These are phyloP conservation scores for Debaryomyces prosopidis DNA, from an alignment of 805 yeast species.

Conservation along the genomic window DNA sequence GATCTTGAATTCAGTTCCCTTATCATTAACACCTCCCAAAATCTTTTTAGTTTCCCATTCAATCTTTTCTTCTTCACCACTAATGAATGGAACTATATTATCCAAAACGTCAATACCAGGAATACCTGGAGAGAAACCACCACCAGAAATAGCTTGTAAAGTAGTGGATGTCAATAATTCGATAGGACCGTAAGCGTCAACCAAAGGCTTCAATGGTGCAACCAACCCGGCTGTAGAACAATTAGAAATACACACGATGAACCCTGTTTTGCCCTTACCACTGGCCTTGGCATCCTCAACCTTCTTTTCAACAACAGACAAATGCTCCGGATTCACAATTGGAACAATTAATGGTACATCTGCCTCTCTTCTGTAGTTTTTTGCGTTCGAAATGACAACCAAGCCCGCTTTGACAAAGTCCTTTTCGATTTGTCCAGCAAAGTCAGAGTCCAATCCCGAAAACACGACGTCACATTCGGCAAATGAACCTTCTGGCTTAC, in stretches of 20 bases:
- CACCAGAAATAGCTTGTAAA: conserved; percentile 96
- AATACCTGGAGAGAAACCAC: conserved; percentile 97
- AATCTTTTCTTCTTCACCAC: conserved; percentile 97
- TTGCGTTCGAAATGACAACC: conserved; percentile 90
- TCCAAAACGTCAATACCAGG: conserved; percentile 93
- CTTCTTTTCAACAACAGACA: conserved; percentile 66
- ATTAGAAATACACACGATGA: conserved; percentile 91
- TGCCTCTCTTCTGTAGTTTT: conserved; percentile 86
- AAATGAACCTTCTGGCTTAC: conserved; percentile 70
- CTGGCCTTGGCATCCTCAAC: conserved; percentile 53
- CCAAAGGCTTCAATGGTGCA: conserved; percentile 94
- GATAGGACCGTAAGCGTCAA: conserved; percentile 87
- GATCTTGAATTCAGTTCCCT: conserved; percentile 55
- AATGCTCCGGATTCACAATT: conserved; percentile 89
- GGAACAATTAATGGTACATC: conserved; percentile 95
- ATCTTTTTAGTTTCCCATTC: conserved; percentile 98
- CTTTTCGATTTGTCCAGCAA: conserved; percentile 89
- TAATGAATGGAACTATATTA: conserved; percentile 90
- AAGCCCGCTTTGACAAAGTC: conserved; percentile 80
- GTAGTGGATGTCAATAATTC: conserved; percentile 87
- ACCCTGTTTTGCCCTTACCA: conserved; percentile 69
- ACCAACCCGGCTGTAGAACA: conserved; percentile 98
- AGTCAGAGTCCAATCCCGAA: conserved; percentile 90
- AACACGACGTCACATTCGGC: conserved; percentile 91
- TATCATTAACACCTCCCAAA: conserved; percentile 61